These are phyloP conservation scores for Hypoxylon lienhwacheense DNA, from an alignment of 495 filamentous ascomycete genomes.

Conservation along the genomic window DNA sequence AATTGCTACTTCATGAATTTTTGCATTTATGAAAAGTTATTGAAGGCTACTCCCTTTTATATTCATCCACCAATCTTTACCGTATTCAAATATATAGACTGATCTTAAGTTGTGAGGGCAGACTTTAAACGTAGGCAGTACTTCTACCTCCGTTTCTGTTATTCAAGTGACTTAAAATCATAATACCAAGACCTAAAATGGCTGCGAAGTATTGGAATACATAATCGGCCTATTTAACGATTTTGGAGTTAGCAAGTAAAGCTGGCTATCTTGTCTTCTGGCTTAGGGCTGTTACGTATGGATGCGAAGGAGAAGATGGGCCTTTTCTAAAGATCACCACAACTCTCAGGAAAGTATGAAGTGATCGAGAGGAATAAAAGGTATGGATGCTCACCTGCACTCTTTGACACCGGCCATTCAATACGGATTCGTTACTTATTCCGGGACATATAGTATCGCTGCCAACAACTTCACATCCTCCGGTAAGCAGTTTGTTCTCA, in stretches of 20 bases:
- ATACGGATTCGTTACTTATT: neutral
- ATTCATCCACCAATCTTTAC: too few relatives aligned
- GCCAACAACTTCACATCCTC: conserved; percentile 31
- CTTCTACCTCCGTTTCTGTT: too few relatives aligned
- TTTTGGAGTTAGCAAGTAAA: neutral
- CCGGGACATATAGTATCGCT: conserved; percentile 25
- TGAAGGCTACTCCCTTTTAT: too few relatives aligned
- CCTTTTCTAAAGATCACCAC: too few relatives aligned
- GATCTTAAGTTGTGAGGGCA: too few relatives aligned
- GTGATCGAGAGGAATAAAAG: neutral
- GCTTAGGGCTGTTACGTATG: neutral
- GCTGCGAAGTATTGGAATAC: conserved; percentile 43
- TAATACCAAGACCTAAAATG: too few relatives aligned
- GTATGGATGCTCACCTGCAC: conserved; percentile 16
- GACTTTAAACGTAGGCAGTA: too few relatives aligned
- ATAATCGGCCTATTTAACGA: conserved; percentile 30
- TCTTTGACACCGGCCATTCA: conserved; percentile 39
- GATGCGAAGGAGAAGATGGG: too few relatives aligned
- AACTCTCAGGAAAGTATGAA: neutral
- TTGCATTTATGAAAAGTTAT: too few relatives aligned
- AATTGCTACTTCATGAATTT: too few relatives aligned
- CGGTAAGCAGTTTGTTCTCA: conserved; percentile 42
- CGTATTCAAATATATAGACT: too few relatives aligned
- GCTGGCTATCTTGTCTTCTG: neutral
- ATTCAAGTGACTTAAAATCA: too few relatives aligned